phyloP scores from a whole-genome alignment of 768 basidiomycete species.

The Leccinum rimulosum region DNA sequence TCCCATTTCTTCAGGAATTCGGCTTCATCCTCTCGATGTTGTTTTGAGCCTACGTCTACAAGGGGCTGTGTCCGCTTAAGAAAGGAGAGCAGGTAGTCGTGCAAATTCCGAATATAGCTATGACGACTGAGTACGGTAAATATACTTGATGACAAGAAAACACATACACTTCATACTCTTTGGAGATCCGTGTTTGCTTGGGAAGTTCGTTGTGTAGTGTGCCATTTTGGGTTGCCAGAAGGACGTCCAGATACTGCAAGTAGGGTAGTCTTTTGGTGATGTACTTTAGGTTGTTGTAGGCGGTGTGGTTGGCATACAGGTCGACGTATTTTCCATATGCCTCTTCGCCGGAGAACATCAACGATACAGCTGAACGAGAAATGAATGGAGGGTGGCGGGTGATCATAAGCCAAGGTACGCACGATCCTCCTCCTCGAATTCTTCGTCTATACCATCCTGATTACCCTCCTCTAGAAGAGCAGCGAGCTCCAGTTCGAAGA shows the following conservation, averaged over 20 bases:
- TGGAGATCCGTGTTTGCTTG: slow-evolving; percentile 62
- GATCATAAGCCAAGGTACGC: slow-evolving; percentile 34
- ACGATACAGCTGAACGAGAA: slow-evolving; percentile 57
- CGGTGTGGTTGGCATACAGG: slow-evolving; percentile 81
- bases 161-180: slow-evolving; percentile 78
- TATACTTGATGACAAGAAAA: slow-evolving; percentile 1
- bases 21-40: slow-evolving; percentile 59
- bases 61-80: slow-evolving; percentile 82
- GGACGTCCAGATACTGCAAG: slow-evolving; percentile 87
- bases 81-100: slow-evolving; percentile 85
- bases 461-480: slow-evolving; percentile 75
- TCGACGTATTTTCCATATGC: slow-evolving; percentile 94
- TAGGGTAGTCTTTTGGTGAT: slow-evolving; percentile 84
- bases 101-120: slow-evolving; percentile 82
- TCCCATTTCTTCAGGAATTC: slow-evolving; percentile 86
- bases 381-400: slow-evolving; percentile 7
- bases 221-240: slow-evolving; percentile 62
- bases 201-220: slow-evolving; percentile 67
- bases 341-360: slow-evolving; percentile 96
- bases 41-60: slow-evolving; percentile 67
- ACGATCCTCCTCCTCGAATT: slow-evolving; percentile 84
- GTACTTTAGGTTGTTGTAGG: slow-evolving; percentile 87
- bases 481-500: slow-evolving; percentile 82
- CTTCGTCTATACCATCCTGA: slow-evolving; percentile 66
- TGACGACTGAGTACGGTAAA: slow-evolving; percentile 10